phyloP scores from a whole-genome alignment of 2,329 filamentous ascomycete species.

The Coniella lustricola region DNA sequence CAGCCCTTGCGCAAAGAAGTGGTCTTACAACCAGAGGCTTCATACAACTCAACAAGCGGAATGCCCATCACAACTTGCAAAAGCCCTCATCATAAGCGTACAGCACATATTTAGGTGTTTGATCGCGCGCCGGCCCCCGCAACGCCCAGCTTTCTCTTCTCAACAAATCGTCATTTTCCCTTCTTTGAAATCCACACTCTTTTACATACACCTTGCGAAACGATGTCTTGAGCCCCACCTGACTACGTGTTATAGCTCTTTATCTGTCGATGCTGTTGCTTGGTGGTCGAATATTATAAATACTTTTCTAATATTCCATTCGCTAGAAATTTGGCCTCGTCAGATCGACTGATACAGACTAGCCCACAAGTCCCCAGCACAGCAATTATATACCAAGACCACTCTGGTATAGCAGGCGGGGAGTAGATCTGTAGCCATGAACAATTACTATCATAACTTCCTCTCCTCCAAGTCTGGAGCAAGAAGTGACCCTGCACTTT shows the following conservation, averaged over 20 bases:
- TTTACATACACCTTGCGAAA: background rate
- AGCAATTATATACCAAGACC: background rate
- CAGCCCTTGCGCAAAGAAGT: background rate
- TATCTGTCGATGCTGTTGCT: background rate
- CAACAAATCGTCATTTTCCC: background rate
- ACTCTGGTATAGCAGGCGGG: background rate
- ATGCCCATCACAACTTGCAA: background rate
- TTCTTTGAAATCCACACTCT: background rate
- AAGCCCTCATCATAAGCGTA: background rate
- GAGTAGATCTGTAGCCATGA: constrained; percentile 32
- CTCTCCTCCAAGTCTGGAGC: constrained; percentile 45
- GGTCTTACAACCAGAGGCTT: background rate
- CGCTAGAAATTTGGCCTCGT: background rate
- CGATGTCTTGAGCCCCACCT: background rate
- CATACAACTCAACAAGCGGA: background rate
- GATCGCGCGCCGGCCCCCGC: background rate
- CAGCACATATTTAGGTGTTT: background rate
- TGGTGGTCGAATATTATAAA: background rate
- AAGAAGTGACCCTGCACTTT: constrained; percentile 19
- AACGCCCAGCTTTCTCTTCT: background rate
- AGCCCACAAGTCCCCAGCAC: background rate
- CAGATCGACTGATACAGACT: background rate
- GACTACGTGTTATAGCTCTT: background rate
- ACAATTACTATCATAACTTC: constrained; percentile 51
- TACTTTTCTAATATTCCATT: background rate